These are phyloP conservation scores for Eucalyptus caleyi DNA, from an alignment of 345 rosid species.

Conservation along the genomic window DNA sequence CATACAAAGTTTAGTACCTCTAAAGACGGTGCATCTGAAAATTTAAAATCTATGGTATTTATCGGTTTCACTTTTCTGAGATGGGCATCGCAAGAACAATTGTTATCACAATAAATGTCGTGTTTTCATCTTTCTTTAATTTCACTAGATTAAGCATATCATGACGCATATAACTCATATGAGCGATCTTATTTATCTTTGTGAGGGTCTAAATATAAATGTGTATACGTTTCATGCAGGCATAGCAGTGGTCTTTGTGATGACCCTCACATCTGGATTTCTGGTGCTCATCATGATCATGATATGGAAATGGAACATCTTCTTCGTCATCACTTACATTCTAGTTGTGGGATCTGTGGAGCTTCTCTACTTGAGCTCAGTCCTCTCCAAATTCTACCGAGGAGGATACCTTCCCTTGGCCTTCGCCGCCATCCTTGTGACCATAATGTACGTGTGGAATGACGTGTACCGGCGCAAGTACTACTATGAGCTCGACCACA, in stretches of 20 bases:
- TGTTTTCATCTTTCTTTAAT: background rate
- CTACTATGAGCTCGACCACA: constrained; percentile 8
- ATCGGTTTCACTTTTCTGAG: background rate
- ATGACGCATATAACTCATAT: background rate
- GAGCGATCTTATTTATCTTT: background rate
- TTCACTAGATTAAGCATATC: background rate
- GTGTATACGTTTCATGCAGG: background rate
- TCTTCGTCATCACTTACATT: background rate
- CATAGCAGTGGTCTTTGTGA: constrained; percentile 18
- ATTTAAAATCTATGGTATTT: background rate
- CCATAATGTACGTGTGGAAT: constrained; percentile 16
- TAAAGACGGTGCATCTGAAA: background rate
- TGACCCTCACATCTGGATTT: constrained; percentile 7
- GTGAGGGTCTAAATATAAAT: background rate
- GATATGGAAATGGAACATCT: constrained; percentile 21
- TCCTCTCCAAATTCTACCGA: constrained; percentile 3
- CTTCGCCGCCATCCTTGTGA: background rate
- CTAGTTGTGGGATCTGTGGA: constrained; percentile 5
- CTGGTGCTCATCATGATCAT: constrained; percentile 4
- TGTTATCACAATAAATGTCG: background rate
- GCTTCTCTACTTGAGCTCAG: constrained; percentile 5
- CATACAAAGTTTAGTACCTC: background rate
- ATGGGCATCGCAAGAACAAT: background rate
- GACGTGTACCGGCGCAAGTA: constrained; percentile 5
- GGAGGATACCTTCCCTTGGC: constrained; percentile 17